Evolutionary conservation across 75 land plant species (phyloP).

Genomic region (Selaginella tamariscina): DNA sequence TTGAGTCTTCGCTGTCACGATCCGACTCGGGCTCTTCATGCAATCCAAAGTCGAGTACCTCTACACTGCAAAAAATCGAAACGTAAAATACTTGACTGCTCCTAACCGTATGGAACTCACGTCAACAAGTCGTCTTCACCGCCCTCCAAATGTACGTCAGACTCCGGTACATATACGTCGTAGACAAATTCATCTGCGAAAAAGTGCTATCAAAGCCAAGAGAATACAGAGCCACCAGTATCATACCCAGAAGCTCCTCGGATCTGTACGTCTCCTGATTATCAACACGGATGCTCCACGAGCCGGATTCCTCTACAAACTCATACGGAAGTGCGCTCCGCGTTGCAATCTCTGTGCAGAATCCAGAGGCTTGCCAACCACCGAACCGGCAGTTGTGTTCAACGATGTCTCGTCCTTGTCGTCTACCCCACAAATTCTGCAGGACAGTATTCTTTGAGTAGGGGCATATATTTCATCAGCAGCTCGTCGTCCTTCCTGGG

Average conservation of each 20-base stretch:
- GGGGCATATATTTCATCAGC: not conserved
- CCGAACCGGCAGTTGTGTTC: no score
- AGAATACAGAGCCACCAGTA: no score
- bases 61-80: not conserved
- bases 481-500: not conserved
- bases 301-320: not conserved
- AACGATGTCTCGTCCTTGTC: no score
- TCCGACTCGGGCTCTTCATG: not conserved
- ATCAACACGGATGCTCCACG: constrained; percentile 35
- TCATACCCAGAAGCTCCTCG: constrained; percentile 82
- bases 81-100: no score
- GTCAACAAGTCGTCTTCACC: not conserved
- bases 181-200: not conserved
- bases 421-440: not conserved
- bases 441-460: not conserved
- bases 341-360: not conserved
- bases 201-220: no score
- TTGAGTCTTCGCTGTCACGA: not conserved
- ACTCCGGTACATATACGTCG: not conserved
- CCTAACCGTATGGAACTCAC: not conserved
- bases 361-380: no score
- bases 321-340: not conserved
- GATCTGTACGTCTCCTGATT: constrained; percentile 32
- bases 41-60: not conserved
- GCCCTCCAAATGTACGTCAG: not conserved